Percentiles rank a stretch among this genome's conserved stretches.
phyloP scores from a whole-genome alignment of 2,329 filamentous ascomycete species.

The Scedosporium boydii region DNA sequence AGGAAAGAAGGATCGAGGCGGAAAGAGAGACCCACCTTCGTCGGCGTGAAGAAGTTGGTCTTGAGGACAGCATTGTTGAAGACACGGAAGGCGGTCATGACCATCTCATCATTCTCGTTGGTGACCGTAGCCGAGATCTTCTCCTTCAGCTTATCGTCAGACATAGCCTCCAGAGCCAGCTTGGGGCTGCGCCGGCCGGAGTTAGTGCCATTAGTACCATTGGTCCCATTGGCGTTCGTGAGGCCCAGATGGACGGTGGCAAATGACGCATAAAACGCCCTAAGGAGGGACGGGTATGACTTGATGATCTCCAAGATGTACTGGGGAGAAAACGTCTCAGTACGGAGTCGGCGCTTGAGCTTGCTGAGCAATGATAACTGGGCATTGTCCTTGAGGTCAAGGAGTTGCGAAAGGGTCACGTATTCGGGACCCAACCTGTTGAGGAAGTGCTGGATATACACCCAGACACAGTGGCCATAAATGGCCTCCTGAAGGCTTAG shows the following conservation, averaged over 20 bases:
- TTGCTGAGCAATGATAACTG: conserved; percentile 85
- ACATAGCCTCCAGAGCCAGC: conserved; percentile 58
- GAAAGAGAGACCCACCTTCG: conserved; percentile 97
- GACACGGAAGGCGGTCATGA: conserved; percentile 91
- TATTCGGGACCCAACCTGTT: conserved; percentile 93
- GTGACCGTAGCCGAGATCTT: conserved; percentile 66
- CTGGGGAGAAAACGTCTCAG: conserved; percentile 94
- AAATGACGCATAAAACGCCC: conserved; percentile 83
- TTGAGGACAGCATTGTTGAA: conserved; percentile 93
- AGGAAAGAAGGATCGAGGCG: conserved; percentile 83
- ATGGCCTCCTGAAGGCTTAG: conserved; percentile 93
- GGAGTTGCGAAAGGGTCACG: conserved; percentile 68
- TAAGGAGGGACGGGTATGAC: conserved; percentile 78
- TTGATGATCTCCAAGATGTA: conserved; percentile 98
- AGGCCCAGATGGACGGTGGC: conserved; percentile 68
- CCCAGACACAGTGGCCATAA: conserved; percentile 95
- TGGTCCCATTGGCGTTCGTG: conserved; percentile 30
- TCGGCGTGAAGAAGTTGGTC: conserved; percentile 96
- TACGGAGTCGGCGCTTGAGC: conserved; percentile 89
- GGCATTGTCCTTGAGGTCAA: conserved; percentile 71
- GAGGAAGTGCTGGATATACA: conserved; percentile 95
- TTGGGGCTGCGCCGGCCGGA: conserved; percentile 31
- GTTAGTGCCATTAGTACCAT: background rate
- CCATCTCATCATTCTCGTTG: conserved; percentile 96
- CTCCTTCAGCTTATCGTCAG: conserved; percentile 63